Percentiles rank a stretch among this genome's conserved stretches.
Evolutionary conservation across 768 basidiomycete genomes (phyloP).

Genomic region (Xanthoconium stramineum): DNA sequence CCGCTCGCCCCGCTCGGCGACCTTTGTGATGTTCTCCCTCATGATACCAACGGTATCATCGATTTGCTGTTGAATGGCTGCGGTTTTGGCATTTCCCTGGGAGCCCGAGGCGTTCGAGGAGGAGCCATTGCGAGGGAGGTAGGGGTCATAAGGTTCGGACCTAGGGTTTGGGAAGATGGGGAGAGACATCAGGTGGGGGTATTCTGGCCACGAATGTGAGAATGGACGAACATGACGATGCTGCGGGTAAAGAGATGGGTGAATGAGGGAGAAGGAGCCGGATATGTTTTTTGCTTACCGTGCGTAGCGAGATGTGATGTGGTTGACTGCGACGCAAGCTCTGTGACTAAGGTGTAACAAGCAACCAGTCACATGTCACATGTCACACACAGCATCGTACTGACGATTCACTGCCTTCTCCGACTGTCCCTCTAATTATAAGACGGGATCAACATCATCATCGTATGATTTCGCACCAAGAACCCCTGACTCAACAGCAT

Average conservation of each 20-base stretch:
- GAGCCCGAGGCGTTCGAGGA: slow-evolving; percentile 50
- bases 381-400: no score
- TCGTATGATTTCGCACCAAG: no score
- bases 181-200: slow-evolving; percentile 4
- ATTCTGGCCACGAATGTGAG: neutral
- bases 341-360: slow-evolving; percentile 3
- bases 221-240: slow-evolving; percentile 28
- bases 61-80: slow-evolving; percentile 95
- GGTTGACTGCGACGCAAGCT: slow-evolving; percentile 23
- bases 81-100: slow-evolving; percentile 74
- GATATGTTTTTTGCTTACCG: slow-evolving; percentile 18
- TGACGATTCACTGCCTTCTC: no score
- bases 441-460: no score
- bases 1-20: slow-evolving; percentile 92
- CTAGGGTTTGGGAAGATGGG: slow-evolving; percentile 39
- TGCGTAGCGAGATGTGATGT: slow-evolving; percentile 11
- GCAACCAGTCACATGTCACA: slow-evolving; percentile 14
- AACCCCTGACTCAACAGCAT: no score
- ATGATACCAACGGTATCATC: slow-evolving; percentile 97
- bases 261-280: neutral
- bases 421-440: no score
- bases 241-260: slow-evolving; percentile 2
- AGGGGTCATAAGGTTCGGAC: slow-evolving; percentile 99
- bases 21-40: slow-evolving; percentile 96
- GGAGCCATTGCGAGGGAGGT: slow-evolving; percentile 82